These are phyloP conservation scores for Acer yangbiense DNA, from an alignment of 345 rosid genomes.

Conservation along the genomic window DNA sequence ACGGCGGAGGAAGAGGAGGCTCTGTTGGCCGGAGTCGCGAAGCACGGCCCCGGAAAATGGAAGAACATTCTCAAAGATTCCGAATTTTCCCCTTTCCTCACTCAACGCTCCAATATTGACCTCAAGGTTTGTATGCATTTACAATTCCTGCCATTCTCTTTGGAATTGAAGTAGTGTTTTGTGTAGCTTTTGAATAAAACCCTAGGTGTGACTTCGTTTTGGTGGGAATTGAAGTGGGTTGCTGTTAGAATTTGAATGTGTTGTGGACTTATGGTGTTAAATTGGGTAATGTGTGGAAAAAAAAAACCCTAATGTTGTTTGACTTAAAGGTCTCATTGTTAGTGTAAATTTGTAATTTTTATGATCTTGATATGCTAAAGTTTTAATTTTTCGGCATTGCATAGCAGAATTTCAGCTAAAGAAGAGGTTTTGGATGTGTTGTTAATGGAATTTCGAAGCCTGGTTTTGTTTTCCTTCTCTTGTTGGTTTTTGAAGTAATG, in stretches of 20 bases:
- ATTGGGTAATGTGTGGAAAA: neutral
- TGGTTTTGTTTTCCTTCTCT: too few relatives aligned
- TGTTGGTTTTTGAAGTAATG: too few relatives aligned
- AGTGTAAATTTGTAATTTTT: neutral
- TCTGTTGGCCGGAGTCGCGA: constrained; percentile 64
- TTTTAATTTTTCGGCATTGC: too few relatives aligned
- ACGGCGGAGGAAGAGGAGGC: constrained; percentile 80
- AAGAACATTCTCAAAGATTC: constrained; percentile 78
- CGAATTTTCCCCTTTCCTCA: constrained; percentile 60
- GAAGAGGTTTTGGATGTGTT: too few relatives aligned
- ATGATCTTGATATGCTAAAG: neutral
- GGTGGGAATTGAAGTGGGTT: neutral
- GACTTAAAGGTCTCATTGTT: neutral
- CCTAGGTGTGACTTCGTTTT: neutral
- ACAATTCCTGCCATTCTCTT: neutral
- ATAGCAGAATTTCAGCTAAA: too few relatives aligned
- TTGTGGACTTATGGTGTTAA: neutral
- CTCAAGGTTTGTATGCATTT: constrained; percentile 60
- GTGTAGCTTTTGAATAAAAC: neutral
- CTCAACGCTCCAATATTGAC: constrained; percentile 80
- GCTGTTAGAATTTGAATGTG: neutral
- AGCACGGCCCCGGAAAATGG: constrained; percentile 87
- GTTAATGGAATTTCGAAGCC: too few relatives aligned
- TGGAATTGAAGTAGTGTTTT: neutral
- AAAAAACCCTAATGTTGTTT: constrained; percentile 1